Percentiles rank a stretch among this genome's conserved stretches.
These are phyloP conservation scores for Saturnispora hagleri DNA, from an alignment of 805 yeast species.

Conservation along the genomic window DNA sequence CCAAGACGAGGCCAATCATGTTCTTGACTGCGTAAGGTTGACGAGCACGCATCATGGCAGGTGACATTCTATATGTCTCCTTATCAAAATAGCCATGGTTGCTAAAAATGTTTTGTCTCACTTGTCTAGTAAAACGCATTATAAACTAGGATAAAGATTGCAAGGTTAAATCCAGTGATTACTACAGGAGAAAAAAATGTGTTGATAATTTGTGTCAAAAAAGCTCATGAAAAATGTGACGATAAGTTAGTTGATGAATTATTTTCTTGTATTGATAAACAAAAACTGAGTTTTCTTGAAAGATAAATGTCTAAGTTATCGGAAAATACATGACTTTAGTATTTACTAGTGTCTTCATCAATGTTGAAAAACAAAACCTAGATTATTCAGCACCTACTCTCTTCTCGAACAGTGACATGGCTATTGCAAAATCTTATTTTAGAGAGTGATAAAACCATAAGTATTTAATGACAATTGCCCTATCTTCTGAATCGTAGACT, in stretches of 20 bases:
- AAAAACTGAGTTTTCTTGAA: too few relatives aligned
- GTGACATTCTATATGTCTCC: conserved; percentile 64
- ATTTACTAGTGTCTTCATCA: too few relatives aligned
- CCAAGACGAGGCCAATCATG: conserved; percentile 47
- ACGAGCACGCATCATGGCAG: conserved; percentile 87
- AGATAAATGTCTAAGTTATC: too few relatives aligned
- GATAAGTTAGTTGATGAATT: background rate
- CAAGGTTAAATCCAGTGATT: background rate
- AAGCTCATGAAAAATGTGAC: background rate
- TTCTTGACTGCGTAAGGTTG: conserved; percentile 77
- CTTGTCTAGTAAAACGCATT: conserved; percentile 5
- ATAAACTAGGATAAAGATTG: background rate
- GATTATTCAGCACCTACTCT: too few relatives aligned
- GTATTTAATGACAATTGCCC: too few relatives aligned
- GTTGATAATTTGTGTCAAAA: background rate
- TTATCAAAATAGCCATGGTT: conserved; percentile 32
- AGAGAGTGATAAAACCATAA: too few relatives aligned
- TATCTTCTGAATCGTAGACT: too few relatives aligned
- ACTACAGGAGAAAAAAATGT: background rate
- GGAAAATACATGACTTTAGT: too few relatives aligned
- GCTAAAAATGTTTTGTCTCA: conserved; percentile 14
- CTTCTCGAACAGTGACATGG: too few relatives aligned
- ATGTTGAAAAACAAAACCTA: too few relatives aligned
- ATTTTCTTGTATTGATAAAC: too few relatives aligned
- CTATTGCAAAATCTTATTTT: too few relatives aligned